Evolutionary conservation across 2,329 filamentous ascomycete species (phyloP), one percentile per base, ranked within the genome.

Genomic region (Apiospora aurea): DNA sequence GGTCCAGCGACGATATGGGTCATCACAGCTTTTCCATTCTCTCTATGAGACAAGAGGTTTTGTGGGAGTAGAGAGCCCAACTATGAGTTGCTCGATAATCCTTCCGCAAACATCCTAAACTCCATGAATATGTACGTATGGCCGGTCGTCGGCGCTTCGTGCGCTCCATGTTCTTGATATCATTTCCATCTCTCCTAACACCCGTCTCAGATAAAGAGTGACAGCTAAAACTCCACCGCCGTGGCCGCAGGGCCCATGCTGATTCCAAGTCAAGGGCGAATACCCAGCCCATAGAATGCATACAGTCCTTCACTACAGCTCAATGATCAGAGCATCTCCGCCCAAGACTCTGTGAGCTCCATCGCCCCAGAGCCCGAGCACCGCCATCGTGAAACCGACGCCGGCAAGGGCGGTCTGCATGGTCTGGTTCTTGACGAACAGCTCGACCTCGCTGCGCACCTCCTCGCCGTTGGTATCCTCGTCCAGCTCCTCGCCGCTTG

Each of bases 341-440:
- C 68, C 73, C 11, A 70, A 29, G 26, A 76, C 73, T 53, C 69
- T 71, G 69, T 77, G 70, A 4, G 83, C 83, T 38, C 89, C 89
- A 79, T 92, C 90, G 6, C 90, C 90, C 90, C 90, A 92, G 77
- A 92, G 88, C 21, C 90, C 90, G 47, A 92, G 82, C 24, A 92
- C 85, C 26, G 90, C 87, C 83, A 92, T 87, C 70, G 85, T 80
- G 80, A 92, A 92, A 4, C 86, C 90, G 61, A 89, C 71, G 4
- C 87, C 87, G 2, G 88, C 84, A 43, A 91, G 76, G 7, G 82
- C 84, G 11, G 88, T 88, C 79, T 88, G 85, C 14, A 88, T 83
- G 44, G 88, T 74, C 77, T 90, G 88, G 75, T 85, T 86, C 78
- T 84, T 85, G 57, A 86, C 82, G 75, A 90, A 87, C 8, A 82